These are phyloP conservation scores for Dactylellina leptospora DNA, from an alignment of 2,329 filamentous ascomycete genomes.

Conservation along the genomic window DNA sequence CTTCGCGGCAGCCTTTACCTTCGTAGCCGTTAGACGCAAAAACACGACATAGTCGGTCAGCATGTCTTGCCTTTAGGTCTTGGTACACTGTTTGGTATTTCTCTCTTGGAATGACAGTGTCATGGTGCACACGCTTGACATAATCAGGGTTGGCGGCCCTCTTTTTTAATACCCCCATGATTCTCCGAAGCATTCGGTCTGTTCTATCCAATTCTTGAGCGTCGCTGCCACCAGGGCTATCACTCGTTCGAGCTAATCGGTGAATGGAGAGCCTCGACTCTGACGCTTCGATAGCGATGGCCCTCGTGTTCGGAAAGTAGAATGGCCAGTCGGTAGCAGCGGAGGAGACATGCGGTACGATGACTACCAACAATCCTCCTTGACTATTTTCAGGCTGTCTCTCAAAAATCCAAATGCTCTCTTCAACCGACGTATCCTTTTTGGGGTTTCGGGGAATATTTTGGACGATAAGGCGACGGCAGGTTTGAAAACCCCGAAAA, in stretches of 20 bases:
- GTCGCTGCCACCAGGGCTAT: background rate
- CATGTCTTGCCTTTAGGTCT: conserved; percentile 80
- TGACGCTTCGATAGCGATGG: conserved; percentile 27
- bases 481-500: conserved; percentile 12
- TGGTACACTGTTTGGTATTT: conserved; percentile 83
- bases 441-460: conserved; percentile 43
- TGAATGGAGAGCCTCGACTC: conserved; percentile 27
- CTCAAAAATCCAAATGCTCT: conserved; percentile 46
- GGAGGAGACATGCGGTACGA: conserved; percentile 32
- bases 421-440: conserved; percentile 22
- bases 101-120: conserved; percentile 79
- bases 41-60: conserved; percentile 65
- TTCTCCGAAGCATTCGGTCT: conserved; percentile 35
- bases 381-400: background rate
- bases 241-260: background rate
- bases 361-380: conserved; percentile 12
- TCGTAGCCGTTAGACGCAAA: conserved; percentile 76
- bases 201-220: conserved; percentile 18
- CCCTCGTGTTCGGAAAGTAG: conserved; percentile 32
- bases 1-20: conserved; percentile 81
- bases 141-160: conserved; percentile 66
- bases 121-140: conserved; percentile 83
- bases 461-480: conserved; percentile 27
- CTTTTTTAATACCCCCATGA: conserved; percentile 40
- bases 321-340: conserved; percentile 18